Evolutionary conservation across 164 flowering plant species (phyloP).

Genomic region (Paratinospora sagittata): DNA sequence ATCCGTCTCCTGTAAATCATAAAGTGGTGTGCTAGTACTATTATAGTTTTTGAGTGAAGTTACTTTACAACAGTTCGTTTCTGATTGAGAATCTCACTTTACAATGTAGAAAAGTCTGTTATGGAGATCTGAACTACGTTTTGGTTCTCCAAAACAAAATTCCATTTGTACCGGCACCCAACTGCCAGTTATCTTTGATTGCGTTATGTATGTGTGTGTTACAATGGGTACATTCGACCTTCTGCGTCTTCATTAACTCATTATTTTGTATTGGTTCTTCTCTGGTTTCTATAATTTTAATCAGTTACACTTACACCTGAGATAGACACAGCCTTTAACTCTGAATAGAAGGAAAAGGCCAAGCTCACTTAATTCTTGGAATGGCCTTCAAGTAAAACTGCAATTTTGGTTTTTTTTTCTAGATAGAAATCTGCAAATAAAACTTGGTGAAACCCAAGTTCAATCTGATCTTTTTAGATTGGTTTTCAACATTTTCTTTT

Average conservation of each 20-base stretch:
- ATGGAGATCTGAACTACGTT: not conserved
- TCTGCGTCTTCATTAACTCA: not conserved
- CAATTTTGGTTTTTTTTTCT: too few species aligned
- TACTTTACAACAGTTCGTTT: not conserved
- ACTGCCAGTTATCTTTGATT: not conserved
- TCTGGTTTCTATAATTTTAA: too few species aligned
- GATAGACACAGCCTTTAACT: not conserved
- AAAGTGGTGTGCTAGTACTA: constrained; percentile 17
- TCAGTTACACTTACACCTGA: not conserved
- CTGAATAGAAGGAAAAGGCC: too few species aligned
- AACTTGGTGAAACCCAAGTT: too few species aligned
- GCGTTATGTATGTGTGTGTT: not conserved
- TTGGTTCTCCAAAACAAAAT: not conserved
- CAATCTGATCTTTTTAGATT: too few species aligned
- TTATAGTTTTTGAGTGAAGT: not conserved
- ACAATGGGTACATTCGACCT: not conserved
- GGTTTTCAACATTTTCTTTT: too few species aligned
- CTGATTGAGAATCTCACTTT: not conserved
- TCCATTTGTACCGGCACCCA: not conserved
- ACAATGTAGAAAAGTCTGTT: not conserved
- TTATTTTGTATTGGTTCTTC: not conserved
- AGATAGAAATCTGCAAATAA: too few species aligned
- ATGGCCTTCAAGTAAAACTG: not conserved
- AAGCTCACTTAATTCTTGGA: not conserved
- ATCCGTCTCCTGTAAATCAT: constrained; percentile 19